phyloP scores from a whole-genome alignment of 306 rosid species.

The Mimosa pudica region DNA sequence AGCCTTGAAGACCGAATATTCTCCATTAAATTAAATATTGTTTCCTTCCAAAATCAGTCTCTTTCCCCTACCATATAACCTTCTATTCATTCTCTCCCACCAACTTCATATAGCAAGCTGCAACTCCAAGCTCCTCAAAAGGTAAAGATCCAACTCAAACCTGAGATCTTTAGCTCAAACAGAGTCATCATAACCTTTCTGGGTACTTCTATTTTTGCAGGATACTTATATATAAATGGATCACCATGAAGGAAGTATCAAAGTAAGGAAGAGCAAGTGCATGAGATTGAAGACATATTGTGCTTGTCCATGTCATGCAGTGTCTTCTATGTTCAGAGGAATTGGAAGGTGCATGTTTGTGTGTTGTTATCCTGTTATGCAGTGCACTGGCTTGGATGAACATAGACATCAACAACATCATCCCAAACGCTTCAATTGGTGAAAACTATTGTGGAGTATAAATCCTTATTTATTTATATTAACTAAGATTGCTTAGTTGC shows the following conservation, averaged over 20 bases:
- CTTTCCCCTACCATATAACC: neutral
- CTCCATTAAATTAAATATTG: slow-evolving; percentile 29
- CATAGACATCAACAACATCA: slow-evolving; percentile 53
- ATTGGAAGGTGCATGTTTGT: slow-evolving; percentile 70
- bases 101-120: neutral
- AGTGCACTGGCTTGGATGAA: slow-evolving; percentile 64
- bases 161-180: neutral
- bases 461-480: neutral
- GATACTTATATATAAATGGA: neutral
- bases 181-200: neutral
- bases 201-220: neutral
- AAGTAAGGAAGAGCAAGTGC: slow-evolving; percentile 27
- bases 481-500: neutral
- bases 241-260: slow-evolving; percentile 13
- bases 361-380: slow-evolving; percentile 63
- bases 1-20: slow-evolving; percentile 44
- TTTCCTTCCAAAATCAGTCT: slow-evolving; percentile 13
- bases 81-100: slow-evolving; percentile 19
- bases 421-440: slow-evolving; percentile 56
- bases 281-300: slow-evolving; percentile 33
- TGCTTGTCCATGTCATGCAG: slow-evolving; percentile 40
- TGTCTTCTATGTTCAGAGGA: slow-evolving; percentile 53
- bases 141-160: slow-evolving; percentile 1
- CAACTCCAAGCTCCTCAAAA: neutral
- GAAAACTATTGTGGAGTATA: neutral